A percentile compares a stretch with the other conserved stretches of the same genome.
Evolutionary conservation across 306 rosid species (phyloP).

Genomic region (Acmispon strigosus): DNA sequence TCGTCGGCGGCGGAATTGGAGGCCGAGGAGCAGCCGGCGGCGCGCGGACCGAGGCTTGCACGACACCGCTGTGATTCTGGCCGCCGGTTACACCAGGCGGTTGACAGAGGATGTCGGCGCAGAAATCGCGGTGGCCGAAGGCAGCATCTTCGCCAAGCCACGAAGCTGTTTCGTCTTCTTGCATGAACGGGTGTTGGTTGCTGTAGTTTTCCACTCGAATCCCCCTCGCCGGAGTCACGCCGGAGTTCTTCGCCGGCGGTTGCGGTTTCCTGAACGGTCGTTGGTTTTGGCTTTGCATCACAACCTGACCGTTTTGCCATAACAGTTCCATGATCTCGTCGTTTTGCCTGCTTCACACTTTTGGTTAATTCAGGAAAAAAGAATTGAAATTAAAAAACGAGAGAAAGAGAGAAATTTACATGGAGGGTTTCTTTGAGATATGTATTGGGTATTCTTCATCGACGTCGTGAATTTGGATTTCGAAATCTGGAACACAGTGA

Average conservation of each 20-base stretch:
- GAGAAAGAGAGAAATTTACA: constrained; percentile 18
- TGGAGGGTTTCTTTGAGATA: constrained; percentile 35
- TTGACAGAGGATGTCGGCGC: constrained; percentile 40
- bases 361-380: background rate
- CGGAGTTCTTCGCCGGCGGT: background rate
- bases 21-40: constrained; percentile 20
- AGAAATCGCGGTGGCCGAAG: constrained; percentile 39
- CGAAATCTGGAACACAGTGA: constrained; percentile 69
- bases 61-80: background rate
- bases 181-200: constrained; percentile 50
- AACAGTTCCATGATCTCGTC: constrained; percentile 69
- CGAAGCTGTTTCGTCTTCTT: constrained; percentile 70
- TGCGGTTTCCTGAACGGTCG: constrained; percentile 29
- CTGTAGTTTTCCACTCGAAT: constrained; percentile 13
- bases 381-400: background rate
- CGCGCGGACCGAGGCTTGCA: background rate
- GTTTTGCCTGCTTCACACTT: constrained; percentile 37
- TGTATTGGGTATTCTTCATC: constrained; percentile 41
- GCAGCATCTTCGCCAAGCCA: constrained; percentile 68
- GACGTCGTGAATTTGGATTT: constrained; percentile 25
- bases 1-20: constrained; percentile 37
- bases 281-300: constrained; percentile 53
- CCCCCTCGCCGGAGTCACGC: constrained; percentile 26
- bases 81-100: background rate
- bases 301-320: constrained; percentile 68